phyloP scores from a whole-genome alignment of 768 basidiomycete genomes.

The Cyclocybe cylindracea region DNA sequence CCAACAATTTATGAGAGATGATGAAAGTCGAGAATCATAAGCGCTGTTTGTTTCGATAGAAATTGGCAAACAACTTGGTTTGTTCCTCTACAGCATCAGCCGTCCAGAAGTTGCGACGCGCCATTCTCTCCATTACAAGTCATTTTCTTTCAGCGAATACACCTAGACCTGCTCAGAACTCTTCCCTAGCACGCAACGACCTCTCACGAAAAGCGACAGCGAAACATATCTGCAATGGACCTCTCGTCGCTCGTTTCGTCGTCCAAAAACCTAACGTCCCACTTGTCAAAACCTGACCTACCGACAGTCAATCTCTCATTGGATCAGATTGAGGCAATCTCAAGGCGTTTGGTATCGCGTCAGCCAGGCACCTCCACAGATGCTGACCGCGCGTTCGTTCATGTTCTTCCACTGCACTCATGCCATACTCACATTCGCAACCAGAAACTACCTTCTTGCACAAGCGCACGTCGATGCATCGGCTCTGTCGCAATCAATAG shows the following conservation, averaged over 20 bases:
- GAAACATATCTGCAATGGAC: constrained; percentile 39
- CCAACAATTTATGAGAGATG: no score
- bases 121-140: no score
- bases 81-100: no score
- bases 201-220: background rate
- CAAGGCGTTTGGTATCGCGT: constrained; percentile 76
- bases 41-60: no score
- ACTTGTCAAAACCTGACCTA: constrained; percentile 77
- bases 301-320: constrained; percentile 88
- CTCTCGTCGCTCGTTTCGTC: constrained; percentile 71
- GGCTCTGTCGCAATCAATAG: constrained; percentile 81
- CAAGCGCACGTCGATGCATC: constrained; percentile 93
- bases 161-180: no score
- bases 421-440: constrained; percentile 3
- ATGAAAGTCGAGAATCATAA: no score
- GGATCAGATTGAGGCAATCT: constrained; percentile 95
- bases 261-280: constrained; percentile 73
- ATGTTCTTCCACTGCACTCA: background rate
- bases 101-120: no score
- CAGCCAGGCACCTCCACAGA: constrained; percentile 66
- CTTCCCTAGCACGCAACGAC: background rate
- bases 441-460: constrained; percentile 88
- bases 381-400: constrained; percentile 69
- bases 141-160: no score
- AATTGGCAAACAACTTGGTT: no score